Evolutionary conservation across 345 rosid species (phyloP).

Genomic region (Ceriops tagal): DNA sequence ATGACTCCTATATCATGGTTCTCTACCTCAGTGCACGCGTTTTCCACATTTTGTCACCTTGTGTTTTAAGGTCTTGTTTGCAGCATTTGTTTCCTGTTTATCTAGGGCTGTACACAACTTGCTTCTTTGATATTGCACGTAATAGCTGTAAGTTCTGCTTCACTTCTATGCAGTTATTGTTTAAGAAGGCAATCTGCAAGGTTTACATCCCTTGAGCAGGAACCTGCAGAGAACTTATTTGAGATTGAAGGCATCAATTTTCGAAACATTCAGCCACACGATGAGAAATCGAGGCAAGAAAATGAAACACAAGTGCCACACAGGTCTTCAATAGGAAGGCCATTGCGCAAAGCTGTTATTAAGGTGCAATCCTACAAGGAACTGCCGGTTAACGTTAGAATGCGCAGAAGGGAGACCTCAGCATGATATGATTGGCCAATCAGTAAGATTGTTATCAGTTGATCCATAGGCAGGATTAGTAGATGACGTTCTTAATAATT

Average conservation of each 20-base stretch:
- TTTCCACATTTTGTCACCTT: neutral
- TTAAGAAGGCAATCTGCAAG: conserved; percentile 59
- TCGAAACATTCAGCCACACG: conserved; percentile 18
- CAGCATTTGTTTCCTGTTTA: neutral
- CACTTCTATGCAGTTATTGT: conserved; percentile 39
- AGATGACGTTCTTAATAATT: too few species aligned
- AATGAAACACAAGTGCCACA: conserved; percentile 18
- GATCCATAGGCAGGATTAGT: too few species aligned
- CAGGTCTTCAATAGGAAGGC: conserved; percentile 53
- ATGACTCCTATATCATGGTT: too few species aligned
- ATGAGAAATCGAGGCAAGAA: conserved; percentile 27
- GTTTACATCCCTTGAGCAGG: conserved; percentile 44
- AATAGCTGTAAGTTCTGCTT: neutral
- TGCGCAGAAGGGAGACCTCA: conserved; percentile 32
- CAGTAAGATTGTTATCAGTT: too few species aligned
- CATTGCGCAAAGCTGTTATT: conserved; percentile 51
- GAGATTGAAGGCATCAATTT: conserved; percentile 50
- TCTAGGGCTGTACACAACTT: too few species aligned
- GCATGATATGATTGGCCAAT: neutral
- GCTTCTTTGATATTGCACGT: too few species aligned
- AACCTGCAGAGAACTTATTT: conserved; percentile 45
- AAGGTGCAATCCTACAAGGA: conserved; percentile 68
- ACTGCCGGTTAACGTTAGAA: conserved; percentile 39
- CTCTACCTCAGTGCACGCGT: too few species aligned
- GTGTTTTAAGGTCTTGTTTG: neutral